Percentiles rank a stretch among this genome's conserved stretches.
Evolutionary conservation across 768 basidiomycete species (phyloP).

Genomic region (Chalciporus sphaerocephalus): DNA sequence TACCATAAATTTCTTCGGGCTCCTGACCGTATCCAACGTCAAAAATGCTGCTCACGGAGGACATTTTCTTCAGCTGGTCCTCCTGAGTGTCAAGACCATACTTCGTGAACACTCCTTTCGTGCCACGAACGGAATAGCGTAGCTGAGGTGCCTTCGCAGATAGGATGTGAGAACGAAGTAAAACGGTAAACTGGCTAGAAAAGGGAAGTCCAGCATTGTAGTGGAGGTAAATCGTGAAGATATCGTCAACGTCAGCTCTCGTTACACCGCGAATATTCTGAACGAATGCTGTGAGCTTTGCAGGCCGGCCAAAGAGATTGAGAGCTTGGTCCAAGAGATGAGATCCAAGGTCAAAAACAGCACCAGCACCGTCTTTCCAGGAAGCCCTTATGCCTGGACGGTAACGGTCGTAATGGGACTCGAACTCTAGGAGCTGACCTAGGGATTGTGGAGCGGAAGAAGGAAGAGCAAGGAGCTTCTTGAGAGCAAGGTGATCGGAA

Average conservation of each 20-base stretch:
- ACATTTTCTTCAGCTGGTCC: slow-evolving; percentile 60
- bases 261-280: slow-evolving; percentile 69
- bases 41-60: slow-evolving; percentile 43
- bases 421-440: slow-evolving; percentile 65
- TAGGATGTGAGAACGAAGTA: slow-evolving; percentile 64
- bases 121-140: slow-evolving; percentile 70
- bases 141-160: slow-evolving; percentile 64
- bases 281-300: slow-evolving; percentile 61
- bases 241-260: slow-evolving; percentile 61
- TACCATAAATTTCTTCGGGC: slow-evolving; percentile 59
- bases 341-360: slow-evolving; percentile 73
- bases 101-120: slow-evolving; percentile 69
- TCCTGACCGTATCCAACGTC: slow-evolving; percentile 53
- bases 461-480: slow-evolving; percentile 52
- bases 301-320: slow-evolving; percentile 70
- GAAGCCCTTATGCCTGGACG: slow-evolving; percentile 58
- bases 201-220: slow-evolving; percentile 39
- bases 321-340: slow-evolving; percentile 80
- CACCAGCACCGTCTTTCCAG: slow-evolving; percentile 77
- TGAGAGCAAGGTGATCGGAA: slow-evolving; percentile 69
- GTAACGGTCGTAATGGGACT: slow-evolving; percentile 77
- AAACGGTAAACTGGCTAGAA: slow-evolving; percentile 58
- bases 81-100: slow-evolving; percentile 78
- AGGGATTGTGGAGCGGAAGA: slow-evolving; percentile 48
- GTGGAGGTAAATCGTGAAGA: slow-evolving; percentile 51